Percentiles rank a stretch among this genome's conserved stretches.
phyloP scores from a whole-genome alignment of 2,329 filamentous ascomycete genomes.

The Stachybotrys echinatus region DNA sequence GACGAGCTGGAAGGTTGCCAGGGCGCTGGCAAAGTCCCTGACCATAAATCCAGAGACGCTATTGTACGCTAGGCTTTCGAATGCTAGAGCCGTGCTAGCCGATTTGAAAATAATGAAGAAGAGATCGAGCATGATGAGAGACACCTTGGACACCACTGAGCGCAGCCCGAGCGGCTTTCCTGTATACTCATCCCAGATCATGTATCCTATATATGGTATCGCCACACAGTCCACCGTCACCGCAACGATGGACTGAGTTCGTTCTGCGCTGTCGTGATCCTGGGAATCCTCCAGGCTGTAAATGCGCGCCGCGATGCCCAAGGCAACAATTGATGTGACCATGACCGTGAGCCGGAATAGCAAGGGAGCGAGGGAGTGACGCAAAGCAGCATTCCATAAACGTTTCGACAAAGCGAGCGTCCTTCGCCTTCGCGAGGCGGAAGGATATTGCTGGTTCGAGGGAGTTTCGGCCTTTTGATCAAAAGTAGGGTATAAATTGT shows the following conservation, averaged over 20 bases:
- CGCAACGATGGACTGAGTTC: slow-evolving; percentile 78
- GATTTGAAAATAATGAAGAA: slow-evolving; percentile 98
- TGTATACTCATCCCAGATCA: slow-evolving; percentile 95
- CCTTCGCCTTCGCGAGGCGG: slow-evolving; percentile 21
- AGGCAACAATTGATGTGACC: slow-evolving; percentile 73
- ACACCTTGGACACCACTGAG: slow-evolving; percentile 76
- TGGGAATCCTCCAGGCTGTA: slow-evolving; percentile 52
- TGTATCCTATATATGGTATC: slow-evolving; percentile 84
- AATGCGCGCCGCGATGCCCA: slow-evolving; percentile 74
- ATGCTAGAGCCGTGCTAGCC: slow-evolving; percentile 84
- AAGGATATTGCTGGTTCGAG: slow-evolving; percentile 19
- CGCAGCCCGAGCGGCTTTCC: slow-evolving; percentile 88
- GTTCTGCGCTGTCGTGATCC: slow-evolving; percentile 44
- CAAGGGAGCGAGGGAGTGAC: slow-evolving; percentile 80
- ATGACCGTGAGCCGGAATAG: slow-evolving; percentile 78
- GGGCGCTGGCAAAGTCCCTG: slow-evolving; percentile 56
- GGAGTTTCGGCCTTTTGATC: slow-evolving; percentile 29
- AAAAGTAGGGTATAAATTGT: slow-evolving; percentile 43
- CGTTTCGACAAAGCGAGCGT: slow-evolving; percentile 41
- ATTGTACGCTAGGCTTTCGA: slow-evolving; percentile 69
- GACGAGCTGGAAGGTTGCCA: slow-evolving; percentile 74
- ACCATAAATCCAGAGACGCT: slow-evolving; percentile 27
- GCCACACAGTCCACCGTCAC: slow-evolving; percentile 85
- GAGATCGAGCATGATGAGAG: slow-evolving; percentile 84
- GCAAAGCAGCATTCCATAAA: slow-evolving; percentile 64